Percentiles rank a stretch among this genome's conserved stretches.
Evolutionary conservation across 768 basidiomycete species (phyloP).

Genomic region (Cyathus striatus): DNA sequence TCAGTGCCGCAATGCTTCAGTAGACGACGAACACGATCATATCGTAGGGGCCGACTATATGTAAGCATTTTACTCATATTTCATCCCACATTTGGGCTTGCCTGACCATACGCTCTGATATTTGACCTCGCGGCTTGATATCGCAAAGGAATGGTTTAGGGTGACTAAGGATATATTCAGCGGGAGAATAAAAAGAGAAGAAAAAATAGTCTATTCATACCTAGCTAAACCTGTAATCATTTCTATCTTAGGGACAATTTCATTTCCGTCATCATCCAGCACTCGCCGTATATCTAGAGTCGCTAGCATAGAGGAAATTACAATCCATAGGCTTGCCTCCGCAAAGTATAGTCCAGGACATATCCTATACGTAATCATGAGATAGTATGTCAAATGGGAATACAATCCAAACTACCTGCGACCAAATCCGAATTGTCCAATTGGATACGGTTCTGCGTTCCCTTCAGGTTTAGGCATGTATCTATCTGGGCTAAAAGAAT

Average conservation of each 20-base stretch:
- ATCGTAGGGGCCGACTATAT: too few relatives aligned
- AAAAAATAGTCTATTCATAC: not conserved
- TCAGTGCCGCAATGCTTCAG: too few relatives aligned
- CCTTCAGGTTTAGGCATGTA: slow-evolving; percentile 1
- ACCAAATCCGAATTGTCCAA: slow-evolving; percentile 1
- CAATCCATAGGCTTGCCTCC: slow-evolving; percentile 23
- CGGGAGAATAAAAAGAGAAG: not conserved
- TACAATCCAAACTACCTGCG: not conserved
- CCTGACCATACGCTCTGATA: too few relatives aligned
- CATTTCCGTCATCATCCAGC: slow-evolving; percentile 19
- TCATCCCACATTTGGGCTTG: too few relatives aligned
- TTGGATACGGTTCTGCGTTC: not conserved
- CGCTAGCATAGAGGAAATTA: slow-evolving; percentile 22
- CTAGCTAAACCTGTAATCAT: slow-evolving; percentile 6
- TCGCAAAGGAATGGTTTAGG: slow-evolving; percentile 2
- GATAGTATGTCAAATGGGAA: not conserved
- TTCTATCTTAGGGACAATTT: slow-evolving; percentile 14
- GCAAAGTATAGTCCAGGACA: slow-evolving; percentile 27
- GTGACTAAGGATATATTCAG: slow-evolving; percentile 1
- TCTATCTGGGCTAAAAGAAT: not conserved
- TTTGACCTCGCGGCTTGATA: slow-evolving; percentile 1
- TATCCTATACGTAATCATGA: slow-evolving; percentile 4
- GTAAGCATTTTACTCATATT: too few relatives aligned
- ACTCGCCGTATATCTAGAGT: slow-evolving; percentile 19
- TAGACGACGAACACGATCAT: too few relatives aligned